phyloP scores from a whole-genome alignment of 495 filamentous ascomycete genomes.

The Xylaria castorea region DNA sequence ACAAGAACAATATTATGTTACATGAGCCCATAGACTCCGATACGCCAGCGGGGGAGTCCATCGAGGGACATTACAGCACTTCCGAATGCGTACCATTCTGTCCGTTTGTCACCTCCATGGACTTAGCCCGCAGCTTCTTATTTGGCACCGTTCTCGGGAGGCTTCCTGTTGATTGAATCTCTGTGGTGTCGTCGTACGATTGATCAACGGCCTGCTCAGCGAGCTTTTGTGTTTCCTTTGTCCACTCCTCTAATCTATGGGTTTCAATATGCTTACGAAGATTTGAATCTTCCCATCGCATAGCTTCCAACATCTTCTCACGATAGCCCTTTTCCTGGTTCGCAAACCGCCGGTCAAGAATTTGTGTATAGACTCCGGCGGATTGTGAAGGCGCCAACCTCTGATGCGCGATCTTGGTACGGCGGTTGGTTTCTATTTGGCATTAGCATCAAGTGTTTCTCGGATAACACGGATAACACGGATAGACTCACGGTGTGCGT shows the following conservation, averaged over 20 bases:
- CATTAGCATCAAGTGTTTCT: conserved; percentile 28
- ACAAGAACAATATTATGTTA: conserved; percentile 37
- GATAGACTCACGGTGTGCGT: conserved; percentile 51
- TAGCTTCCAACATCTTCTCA: conserved; percentile 56
- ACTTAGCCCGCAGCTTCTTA: conserved; percentile 31
- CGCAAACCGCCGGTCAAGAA: conserved; percentile 61
- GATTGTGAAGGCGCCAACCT: conserved; percentile 56
- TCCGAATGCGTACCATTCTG: conserved; percentile 39
- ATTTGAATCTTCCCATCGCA: conserved; percentile 62
- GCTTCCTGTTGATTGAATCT: conserved; percentile 30
- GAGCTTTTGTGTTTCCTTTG: conserved; percentile 54
- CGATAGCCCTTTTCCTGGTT: conserved; percentile 53
- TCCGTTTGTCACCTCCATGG: conserved; percentile 35
- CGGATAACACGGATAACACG: neutral
- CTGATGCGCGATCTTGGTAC: conserved; percentile 29
- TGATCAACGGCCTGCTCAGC: conserved; percentile 44
- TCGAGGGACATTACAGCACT: neutral
- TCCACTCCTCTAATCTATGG: conserved; percentile 67
- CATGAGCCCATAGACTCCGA: conserved; percentile 29
- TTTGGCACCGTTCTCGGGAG: conserved; percentile 26
- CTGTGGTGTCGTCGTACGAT: conserved; percentile 38
- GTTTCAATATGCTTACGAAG: conserved; percentile 62
- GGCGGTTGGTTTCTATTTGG: conserved; percentile 33
- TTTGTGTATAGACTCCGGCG: conserved; percentile 59
- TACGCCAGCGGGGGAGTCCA: conserved; percentile 7